Base-by-base conservation (phyloP, 108 stramenopile genomes). In the Schizochytrium sp. region DNA sequence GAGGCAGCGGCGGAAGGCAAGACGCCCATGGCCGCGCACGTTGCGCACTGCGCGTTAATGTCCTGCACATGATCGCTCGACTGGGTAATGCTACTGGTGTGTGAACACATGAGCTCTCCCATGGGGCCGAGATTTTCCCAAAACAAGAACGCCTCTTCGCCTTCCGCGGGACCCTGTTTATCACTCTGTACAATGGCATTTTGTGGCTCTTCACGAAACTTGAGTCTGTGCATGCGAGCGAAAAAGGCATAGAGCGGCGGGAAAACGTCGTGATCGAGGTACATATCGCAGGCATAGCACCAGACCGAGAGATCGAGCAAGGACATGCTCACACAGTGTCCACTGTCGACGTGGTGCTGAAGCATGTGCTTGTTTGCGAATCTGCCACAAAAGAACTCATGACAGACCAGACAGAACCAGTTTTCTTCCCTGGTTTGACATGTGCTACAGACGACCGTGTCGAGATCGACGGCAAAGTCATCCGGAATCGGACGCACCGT, bases 221-320 rank as follows among this genome's bases (percentile, higher is more conserved):
- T 83, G 28, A 83, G 45, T 25, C 51, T 43, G 28, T 83, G 51
- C 76, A 83, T 8, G 28, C 76, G 76, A 14, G 76, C n/a, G 23
- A 83, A 83, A 53, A 83, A 83, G 51, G n/a, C 48, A 23, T 83
- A 53, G 19, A 83, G 76, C 45, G 25, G 76, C 6, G 76, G 76
- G 23, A 83, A 83, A 23, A 83, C 19, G 10, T 83, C 76, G 28
- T 83, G 76, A 18, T 83, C 16, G 12, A 83, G 51, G 28, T 83
- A 83, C 76, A 83, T 83, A 23, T 83, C 76, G 51, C 76, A 83
- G 51, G 23, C 76, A 4, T 83, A 83, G 28, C 76, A 83, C 76
- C 76, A 83, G 16, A 83, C 76, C 10, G 76, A 83, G 16, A 83
- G 76, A 23, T 83, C 76, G 8, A 25, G n/a, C 76, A 83, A 12